Evolutionary conservation across 129 eudicot species (phyloP), one percentile per base, ranked within the genome.

Genomic region (Rutidosis leptorrhynchoides): DNA sequence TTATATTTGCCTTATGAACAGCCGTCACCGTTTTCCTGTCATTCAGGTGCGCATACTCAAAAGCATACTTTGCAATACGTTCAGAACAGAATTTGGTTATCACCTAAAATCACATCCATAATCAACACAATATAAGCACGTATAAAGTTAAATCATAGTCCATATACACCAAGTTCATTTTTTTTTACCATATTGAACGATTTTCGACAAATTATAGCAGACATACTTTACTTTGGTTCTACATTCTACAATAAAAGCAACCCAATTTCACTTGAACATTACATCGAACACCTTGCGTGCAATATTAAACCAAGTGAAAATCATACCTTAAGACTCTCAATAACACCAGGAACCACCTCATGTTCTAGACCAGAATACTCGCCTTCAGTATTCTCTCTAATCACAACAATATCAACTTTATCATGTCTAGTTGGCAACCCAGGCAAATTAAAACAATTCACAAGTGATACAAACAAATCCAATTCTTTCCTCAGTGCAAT

Each of bases 1-100:
- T 89, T 66, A 89, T 89, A 77, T 89, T 89, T 54, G 96, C 96
- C 78, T 89, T 89, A 70, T 89, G 96, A 76, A 89, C 96, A 73
- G 96, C 96, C 4, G 94, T 85, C 74, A 89, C 96, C 55, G 83
- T 83, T 82, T 83, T 89, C 70, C 96, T 79, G 86, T 85, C 83
- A 88, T 89, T 89, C 67, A 89, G 80, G 74, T 89, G 85, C 28
- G 94, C 96, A 83, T 85, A 88, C 80, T 88, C 96, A 63, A 88
- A 88, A 14, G 96, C 96, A 51, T 88, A 88, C 53, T 83, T 75
- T 66, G 96, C 94, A 62, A 89, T 85, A 55, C 96, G 94, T 60
- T 89, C 96, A 20, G 96, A 89, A 72, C 94, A 85, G 72, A 89
- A 89, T 76, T 89, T 85, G 43, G 96, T 85, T 63, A 89, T 89